phyloP scores from a whole-genome alignment of 2,329 filamentous ascomycete genomes.

The Fonsecaea monophora region DNA sequence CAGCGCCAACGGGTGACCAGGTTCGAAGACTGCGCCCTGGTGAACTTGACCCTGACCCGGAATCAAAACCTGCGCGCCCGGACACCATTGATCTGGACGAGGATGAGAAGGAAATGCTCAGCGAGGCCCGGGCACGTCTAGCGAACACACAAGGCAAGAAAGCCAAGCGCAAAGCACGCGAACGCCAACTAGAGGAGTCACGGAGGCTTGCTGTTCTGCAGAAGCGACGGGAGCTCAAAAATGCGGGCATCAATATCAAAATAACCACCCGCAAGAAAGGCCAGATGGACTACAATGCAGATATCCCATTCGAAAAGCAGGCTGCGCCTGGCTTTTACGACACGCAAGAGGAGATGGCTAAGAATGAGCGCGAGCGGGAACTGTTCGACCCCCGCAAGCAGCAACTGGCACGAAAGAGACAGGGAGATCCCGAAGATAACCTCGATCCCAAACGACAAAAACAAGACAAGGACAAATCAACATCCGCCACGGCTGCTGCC shows the following conservation, averaged over 20 bases:
- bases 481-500: conserved; percentile 80
- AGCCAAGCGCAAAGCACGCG: conserved; percentile 94
- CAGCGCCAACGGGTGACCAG: conserved; percentile 89
- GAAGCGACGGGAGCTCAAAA: conserved; percentile 95
- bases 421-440: conserved; percentile 86
- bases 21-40: conserved; percentile 84
- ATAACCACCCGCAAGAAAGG: conserved; percentile 89
- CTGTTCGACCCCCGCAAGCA: conserved; percentile 92
- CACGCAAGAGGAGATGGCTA: conserved; percentile 78
- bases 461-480: conserved; percentile 81
- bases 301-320: conserved; percentile 96
- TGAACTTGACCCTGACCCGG: conserved; percentile 95
- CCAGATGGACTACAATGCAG: conserved; percentile 99
- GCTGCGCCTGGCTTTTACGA: conserved; percentile 91
- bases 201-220: conserved; percentile 86
- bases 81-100: conserved; percentile 98
- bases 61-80: conserved; percentile 91
- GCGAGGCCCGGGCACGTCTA: conserved; percentile 91
- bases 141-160: conserved; percentile 99
- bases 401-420: conserved; percentile 88
- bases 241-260: conserved; percentile 98
- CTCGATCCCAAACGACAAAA: conserved; percentile 83
- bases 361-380: conserved; percentile 83
- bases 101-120: conserved; percentile 99
- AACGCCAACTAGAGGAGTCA: conserved; percentile 94